Evolutionary conservation across 2,329 filamentous ascomycete genomes (phyloP).

Genomic region (Fusarium devonianum): DNA sequence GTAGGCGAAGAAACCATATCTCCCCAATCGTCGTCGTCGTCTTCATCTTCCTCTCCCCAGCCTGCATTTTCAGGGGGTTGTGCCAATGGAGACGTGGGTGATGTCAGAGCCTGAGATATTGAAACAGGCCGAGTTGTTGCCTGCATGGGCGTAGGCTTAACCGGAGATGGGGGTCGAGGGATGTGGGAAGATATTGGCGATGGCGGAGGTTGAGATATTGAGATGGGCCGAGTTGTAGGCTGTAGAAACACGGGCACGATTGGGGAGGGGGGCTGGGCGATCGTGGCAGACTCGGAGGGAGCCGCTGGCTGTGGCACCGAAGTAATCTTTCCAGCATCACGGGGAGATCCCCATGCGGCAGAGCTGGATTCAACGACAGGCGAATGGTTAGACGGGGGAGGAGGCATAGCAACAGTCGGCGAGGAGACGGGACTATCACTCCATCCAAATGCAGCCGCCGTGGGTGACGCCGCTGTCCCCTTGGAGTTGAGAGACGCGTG

Average conservation of each 20-base stretch:
- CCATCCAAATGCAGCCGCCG: slow-evolving; percentile 45
- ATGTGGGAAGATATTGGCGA: slow-evolving; percentile 27
- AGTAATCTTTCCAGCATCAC: slow-evolving; percentile 18
- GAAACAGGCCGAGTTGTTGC: slow-evolving; percentile 24
- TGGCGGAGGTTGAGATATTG: slow-evolving; percentile 26
- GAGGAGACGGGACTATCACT: slow-evolving; percentile 30
- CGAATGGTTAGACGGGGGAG: slow-evolving; percentile 18
- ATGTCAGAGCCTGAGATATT: slow-evolving; percentile 16
- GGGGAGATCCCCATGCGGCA: slow-evolving; percentile 7
- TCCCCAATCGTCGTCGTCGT: slow-evolving; percentile 66
- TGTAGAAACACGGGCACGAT: slow-evolving; percentile 25
- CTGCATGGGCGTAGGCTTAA: slow-evolving; percentile 13
- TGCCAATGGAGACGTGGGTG: slow-evolving; percentile 34
- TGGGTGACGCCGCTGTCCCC: slow-evolving; percentile 38
- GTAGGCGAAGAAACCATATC: slow-evolving; percentile 60
- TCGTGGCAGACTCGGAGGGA: slow-evolving; percentile 13
- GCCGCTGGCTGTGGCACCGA: slow-evolving; percentile 3
- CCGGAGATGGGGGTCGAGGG: slow-evolving; percentile 22
- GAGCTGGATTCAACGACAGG: slow-evolving; percentile 18
- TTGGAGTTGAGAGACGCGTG: slow-evolving; percentile 37
- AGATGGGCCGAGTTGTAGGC: slow-evolving; percentile 29
- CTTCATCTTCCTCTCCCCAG: slow-evolving; percentile 29
- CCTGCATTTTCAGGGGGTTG: slow-evolving; percentile 31
- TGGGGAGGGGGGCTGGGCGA: slow-evolving; percentile 21
- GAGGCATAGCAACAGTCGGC: slow-evolving; percentile 24